Percentiles rank a stretch among this genome's conserved stretches.
Conservation (phyloP, 2,329 filamentous ascomycete genomes). For the Mycocentrospora acerina region DNA sequence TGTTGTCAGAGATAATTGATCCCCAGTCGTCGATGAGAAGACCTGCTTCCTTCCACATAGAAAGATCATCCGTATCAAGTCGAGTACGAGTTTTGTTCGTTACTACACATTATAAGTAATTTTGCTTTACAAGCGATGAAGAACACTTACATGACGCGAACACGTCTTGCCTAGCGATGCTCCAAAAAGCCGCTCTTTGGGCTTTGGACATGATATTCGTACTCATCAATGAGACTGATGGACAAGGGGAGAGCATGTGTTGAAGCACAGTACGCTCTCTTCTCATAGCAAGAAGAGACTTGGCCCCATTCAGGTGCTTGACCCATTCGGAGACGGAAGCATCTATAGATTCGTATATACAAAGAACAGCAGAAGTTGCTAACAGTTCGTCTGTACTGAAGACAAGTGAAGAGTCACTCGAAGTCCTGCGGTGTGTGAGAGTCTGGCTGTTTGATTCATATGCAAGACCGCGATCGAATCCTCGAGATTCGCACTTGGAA, state of each 20-base stretch:
- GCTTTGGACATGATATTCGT: slow-evolving; percentile 51
- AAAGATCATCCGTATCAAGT: slow-evolving; percentile 62
- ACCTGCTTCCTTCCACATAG: slow-evolving; percentile 65
- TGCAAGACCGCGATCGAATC: slow-evolving; percentile 9
- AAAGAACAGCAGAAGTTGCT: slow-evolving; percentile 66
- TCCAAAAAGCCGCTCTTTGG: slow-evolving; percentile 65
- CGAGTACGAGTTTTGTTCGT: slow-evolving; percentile 64
- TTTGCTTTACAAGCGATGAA: neutral
- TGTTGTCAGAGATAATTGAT: slow-evolving; percentile 50
- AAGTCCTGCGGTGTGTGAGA: slow-evolving; percentile 46
- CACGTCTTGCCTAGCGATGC: slow-evolving; percentile 67
- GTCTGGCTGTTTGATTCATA: slow-evolving; percentile 16
- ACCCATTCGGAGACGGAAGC: slow-evolving; percentile 64
- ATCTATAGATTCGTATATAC: slow-evolving; percentile 67
- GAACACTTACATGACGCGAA: slow-evolving; percentile 58
- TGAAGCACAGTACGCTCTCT: slow-evolving; percentile 52
- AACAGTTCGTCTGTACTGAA: slow-evolving; percentile 61
- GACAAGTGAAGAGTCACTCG: slow-evolving; percentile 41
- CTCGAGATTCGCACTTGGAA: slow-evolving; percentile 26
- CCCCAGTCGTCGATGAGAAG: slow-evolving; percentile 59
- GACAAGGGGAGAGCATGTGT: slow-evolving; percentile 45
- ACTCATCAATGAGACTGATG: slow-evolving; percentile 24
- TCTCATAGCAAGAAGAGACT: slow-evolving; percentile 60
- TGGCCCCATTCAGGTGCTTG: slow-evolving; percentile 65
- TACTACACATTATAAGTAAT: slow-evolving; percentile 32